Base-by-base conservation (phyloP, 2,329 filamentous ascomycete genomes). In the Fusarium oligoseptatum region DNA sequence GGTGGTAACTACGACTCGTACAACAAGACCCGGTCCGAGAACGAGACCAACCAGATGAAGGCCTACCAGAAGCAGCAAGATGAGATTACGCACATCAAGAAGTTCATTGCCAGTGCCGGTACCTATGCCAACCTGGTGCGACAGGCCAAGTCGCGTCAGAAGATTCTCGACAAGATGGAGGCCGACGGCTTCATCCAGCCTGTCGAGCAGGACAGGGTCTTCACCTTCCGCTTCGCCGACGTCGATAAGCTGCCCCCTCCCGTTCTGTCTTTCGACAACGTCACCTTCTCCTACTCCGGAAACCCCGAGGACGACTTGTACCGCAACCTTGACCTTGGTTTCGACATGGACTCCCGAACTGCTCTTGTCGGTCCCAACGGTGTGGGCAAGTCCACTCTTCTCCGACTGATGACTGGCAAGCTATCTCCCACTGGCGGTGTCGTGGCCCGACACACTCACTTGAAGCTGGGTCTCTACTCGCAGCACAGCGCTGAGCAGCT, bases 91-190 rank as follows among this genome's bases (percentile, higher is more conserved):
- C 97, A 99, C 89, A 99, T 99, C 90, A 98, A 99, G 90, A 98
- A 98, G 88, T 99, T 99, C 90, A 99, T 99, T 84, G 97, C 97
- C 82, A 98, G 96, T 72, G 97, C 97, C 67, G 97, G 97, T 95
- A 99, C 97, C 71, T 99, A 99, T 82, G 97, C 97, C 91, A 99
- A 99, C 89, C 90, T 99, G 88, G 97, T 99, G 83, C 91, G 94
- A 84, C 97, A 99, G 87, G 97, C 97, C 86, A 99, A 99, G 90
- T 98, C 97, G 50, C 92, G 97, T 76, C 97, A 99, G 87, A 99
- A 99, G 94, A 98, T 98, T 85, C 90, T 98, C 77, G 97, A 99
- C 91, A 99, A 99, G 92, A 99, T 99, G 97, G 96, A 98, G 90
- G 97, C 97, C 79, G 97, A 99, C 81, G 97, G 97, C 78, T 97